These are phyloP conservation scores for Cephaloascus fragrans DNA, from an alignment of 805 yeast species.

Conservation along the genomic window DNA sequence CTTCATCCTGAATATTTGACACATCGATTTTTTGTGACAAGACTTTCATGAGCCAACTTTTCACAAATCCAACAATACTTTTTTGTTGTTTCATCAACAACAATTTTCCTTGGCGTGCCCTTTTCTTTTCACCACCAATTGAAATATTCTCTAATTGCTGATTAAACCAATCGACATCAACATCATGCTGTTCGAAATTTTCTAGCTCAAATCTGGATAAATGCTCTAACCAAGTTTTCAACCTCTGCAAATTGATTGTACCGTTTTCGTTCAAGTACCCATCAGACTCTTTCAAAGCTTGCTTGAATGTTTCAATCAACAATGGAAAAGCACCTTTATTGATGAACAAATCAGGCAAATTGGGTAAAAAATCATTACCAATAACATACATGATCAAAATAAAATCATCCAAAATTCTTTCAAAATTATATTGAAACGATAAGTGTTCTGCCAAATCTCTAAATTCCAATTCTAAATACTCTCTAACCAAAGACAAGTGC, in stretches of 20 bases:
- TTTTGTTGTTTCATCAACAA: conserved; percentile 64
- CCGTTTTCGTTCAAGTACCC: conserved; percentile 85
- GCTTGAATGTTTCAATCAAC: conserved; percentile 79
- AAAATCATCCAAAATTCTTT: conserved; percentile 84
- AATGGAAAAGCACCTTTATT: conserved; percentile 97
- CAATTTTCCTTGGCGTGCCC: conserved; percentile 56
- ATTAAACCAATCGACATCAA: conserved; percentile 89
- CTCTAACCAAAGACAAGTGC: conserved; percentile 83
- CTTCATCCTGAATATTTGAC: conserved; percentile 3
- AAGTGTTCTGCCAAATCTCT: conserved; percentile 54
- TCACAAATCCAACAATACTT: conserved; percentile 51
- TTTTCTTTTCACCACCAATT: conserved; percentile 57
- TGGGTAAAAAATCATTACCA: conserved; percentile 97
- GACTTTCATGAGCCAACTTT: conserved; percentile 37
- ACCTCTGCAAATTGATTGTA: conserved; percentile 61
- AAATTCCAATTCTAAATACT: conserved; percentile 83
- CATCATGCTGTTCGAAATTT: conserved; percentile 74
- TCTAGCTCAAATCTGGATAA: conserved; percentile 74
- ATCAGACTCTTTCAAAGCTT: conserved; percentile 59
- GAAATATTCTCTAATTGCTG: conserved; percentile 74
- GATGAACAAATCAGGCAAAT: conserved; percentile 85
- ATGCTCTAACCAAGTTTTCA: conserved; percentile 66
- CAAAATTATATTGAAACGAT: conserved; percentile 71
- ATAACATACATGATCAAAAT: conserved; percentile 87
- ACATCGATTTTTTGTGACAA: conserved; percentile 15